These are phyloP conservation scores for Kwoniella newhampshirensis DNA, from an alignment of 768 basidiomycete genomes.

Conservation along the genomic window DNA sequence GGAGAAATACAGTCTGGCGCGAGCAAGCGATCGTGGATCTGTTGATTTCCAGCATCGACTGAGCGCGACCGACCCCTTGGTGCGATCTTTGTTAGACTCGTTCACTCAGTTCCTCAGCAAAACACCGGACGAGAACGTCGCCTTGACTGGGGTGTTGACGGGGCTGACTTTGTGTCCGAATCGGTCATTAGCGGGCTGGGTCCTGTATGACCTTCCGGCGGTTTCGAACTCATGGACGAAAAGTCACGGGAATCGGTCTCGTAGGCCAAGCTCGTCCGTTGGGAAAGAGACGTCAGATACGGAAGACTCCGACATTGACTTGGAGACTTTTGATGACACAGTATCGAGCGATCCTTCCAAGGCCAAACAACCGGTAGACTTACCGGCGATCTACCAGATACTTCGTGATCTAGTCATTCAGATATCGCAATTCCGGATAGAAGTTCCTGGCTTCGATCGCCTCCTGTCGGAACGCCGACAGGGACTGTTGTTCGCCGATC, in stretches of 20 bases:
- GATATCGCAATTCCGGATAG: slow-evolving; percentile 73
- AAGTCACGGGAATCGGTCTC: slow-evolving; percentile 3
- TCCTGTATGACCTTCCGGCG: slow-evolving; percentile 60
- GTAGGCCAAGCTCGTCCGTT: slow-evolving; percentile 2
- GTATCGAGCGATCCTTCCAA: slow-evolving; percentile 64
- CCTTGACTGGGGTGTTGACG: slow-evolving; percentile 77
- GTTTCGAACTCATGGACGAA: slow-evolving; percentile 20
- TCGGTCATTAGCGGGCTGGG: slow-evolving; percentile 82
- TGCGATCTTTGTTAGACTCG: slow-evolving; percentile 68
- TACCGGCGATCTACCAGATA: slow-evolving; percentile 75
- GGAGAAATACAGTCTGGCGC: slow-evolving; percentile 8
- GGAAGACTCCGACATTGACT: slow-evolving; percentile 14
- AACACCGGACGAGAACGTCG: slow-evolving; percentile 80
- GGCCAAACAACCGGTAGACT: slow-evolving; percentile 58
- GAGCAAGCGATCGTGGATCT: neutral
- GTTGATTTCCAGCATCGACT: slow-evolving; percentile 60
- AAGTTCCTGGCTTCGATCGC: slow-evolving; percentile 76
- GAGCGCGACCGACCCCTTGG: slow-evolving; percentile 72
- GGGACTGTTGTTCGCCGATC: slow-evolving; percentile 87
- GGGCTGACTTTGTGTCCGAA: slow-evolving; percentile 80
- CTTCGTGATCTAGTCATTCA: slow-evolving; percentile 77
- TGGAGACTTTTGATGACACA: slow-evolving; percentile 17
- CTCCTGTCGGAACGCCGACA: slow-evolving; percentile 80
- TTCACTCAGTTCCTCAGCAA: slow-evolving; percentile 80
- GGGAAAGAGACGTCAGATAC: slow-evolving; percentile 8